phyloP scores from a whole-genome alignment of 768 basidiomycete species.

The Russula griseocarnosa region DNA sequence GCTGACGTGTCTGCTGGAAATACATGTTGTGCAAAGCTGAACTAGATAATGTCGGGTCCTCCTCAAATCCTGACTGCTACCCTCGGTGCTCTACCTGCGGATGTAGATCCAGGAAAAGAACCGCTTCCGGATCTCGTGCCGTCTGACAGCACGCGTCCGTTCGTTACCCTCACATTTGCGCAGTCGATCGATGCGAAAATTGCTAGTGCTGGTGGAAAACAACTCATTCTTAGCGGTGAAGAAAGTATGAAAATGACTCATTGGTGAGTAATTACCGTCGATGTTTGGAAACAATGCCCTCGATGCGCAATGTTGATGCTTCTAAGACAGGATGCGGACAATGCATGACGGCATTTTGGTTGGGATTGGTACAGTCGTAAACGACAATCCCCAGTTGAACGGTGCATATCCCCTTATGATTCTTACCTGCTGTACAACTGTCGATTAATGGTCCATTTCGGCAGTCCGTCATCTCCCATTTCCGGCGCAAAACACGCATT shows the following conservation, averaged over 20 bases:
- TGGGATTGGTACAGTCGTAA: slow-evolving; percentile 83
- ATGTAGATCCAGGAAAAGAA: slow-evolving; percentile 16
- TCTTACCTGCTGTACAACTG: slow-evolving; percentile 5
- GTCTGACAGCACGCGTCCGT: slow-evolving; percentile 40
- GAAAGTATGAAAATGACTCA: slow-evolving; percentile 95
- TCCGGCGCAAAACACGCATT: slow-evolving; percentile 30
- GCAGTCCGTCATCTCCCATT: slow-evolving; percentile 55
- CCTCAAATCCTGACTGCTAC: slow-evolving; percentile 19
- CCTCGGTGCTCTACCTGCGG: slow-evolving; percentile 20
- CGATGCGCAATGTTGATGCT: not conserved
- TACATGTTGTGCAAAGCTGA: not conserved
- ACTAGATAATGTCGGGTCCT: slow-evolving; percentile 12
- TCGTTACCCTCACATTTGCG: slow-evolving; percentile 80
- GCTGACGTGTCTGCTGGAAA: slow-evolving; percentile 9
- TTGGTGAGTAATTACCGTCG: slow-evolving; percentile 50
- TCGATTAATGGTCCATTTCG: slow-evolving; percentile 6
- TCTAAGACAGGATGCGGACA: slow-evolving; percentile 68
- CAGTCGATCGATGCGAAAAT: slow-evolving; percentile 88
- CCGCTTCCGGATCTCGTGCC: slow-evolving; percentile 25
- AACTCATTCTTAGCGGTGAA: slow-evolving; percentile 76
- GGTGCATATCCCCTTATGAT: slow-evolving; percentile 43
- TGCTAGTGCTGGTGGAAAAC: slow-evolving; percentile 65
- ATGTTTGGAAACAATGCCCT: not conserved
- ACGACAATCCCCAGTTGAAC: slow-evolving; percentile 94
- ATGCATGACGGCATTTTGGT: slow-evolving; percentile 92